phyloP scores from a whole-genome alignment of 2,329 filamentous ascomycete species.

The Ophiostoma populinum region DNA sequence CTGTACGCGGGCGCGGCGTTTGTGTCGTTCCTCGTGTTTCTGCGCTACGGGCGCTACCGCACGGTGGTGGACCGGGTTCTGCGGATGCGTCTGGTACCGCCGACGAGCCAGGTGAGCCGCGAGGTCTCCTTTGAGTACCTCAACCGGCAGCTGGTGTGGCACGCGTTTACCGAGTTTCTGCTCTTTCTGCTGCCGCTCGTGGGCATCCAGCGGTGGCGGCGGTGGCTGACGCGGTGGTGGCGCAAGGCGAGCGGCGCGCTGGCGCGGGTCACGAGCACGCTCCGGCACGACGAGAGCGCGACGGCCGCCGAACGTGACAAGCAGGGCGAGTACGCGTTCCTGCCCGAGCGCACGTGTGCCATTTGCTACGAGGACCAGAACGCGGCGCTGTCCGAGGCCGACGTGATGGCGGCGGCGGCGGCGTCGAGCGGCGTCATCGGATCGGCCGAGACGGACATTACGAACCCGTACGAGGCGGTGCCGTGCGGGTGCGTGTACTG shows the following conservation, averaged over 20 bases:
- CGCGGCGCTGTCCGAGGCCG: slow-evolving; percentile 53
- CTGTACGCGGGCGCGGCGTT: slow-evolving; percentile 70
- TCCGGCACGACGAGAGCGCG: slow-evolving; percentile 17
- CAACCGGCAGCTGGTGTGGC: slow-evolving; percentile 95
- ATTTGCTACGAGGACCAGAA: slow-evolving; percentile 96
- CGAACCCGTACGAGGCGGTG: slow-evolving; percentile 84
- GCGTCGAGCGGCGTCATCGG: slow-evolving; percentile 65
- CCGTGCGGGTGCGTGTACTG: slow-evolving; percentile 90
- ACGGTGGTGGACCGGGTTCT: slow-evolving; percentile 77
- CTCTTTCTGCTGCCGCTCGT: slow-evolving; percentile 83
- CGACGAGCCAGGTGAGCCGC: slow-evolving; percentile 67
- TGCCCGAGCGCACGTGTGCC: slow-evolving; percentile 86
- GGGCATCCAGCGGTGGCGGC: slow-evolving; percentile 79
- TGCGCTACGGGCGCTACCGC: slow-evolving; percentile 78
- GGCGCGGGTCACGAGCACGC: slow-evolving; percentile 20
- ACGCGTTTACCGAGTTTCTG: slow-evolving; percentile 98
- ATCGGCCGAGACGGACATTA: slow-evolving; percentile 80
- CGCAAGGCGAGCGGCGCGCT: slow-evolving; percentile 56
- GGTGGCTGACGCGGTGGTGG: slow-evolving; percentile 80
- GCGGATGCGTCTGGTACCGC: slow-evolving; percentile 68
- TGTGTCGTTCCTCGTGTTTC: slow-evolving; percentile 73
- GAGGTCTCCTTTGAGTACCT: slow-evolving; percentile 97
- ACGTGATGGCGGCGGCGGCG: slow-evolving; percentile 51
- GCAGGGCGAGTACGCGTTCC: slow-evolving; percentile 62
- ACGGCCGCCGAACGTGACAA: slow-evolving; percentile 29